Conservation (phyloP, 2,329 filamentous ascomycete genomes). For the Colletotrichum eremochloae region DNA sequence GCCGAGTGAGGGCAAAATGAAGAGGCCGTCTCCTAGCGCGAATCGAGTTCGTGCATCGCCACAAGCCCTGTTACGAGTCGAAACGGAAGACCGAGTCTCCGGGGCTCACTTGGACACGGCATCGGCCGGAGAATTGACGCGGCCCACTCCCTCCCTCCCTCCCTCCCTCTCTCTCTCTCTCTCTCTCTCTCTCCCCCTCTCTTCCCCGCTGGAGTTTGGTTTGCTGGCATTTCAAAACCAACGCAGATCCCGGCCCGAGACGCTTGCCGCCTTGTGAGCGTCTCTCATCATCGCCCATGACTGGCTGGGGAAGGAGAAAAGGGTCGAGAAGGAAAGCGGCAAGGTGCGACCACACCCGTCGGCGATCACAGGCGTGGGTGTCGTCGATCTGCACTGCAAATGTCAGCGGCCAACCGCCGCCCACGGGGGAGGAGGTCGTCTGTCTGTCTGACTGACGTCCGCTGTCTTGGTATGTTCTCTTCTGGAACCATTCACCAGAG, state of each 20-base stretch:
- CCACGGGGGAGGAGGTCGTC: no score
- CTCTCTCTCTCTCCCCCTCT: not conserved
- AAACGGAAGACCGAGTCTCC: not conserved
- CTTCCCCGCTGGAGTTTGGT: not conserved
- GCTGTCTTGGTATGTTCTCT: not conserved
- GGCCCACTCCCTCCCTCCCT: not conserved
- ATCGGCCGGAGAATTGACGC: not conserved
- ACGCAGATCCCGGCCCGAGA: not conserved
- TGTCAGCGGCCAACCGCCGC: not conserved
- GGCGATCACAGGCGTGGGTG: not conserved
- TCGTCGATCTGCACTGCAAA: not conserved
- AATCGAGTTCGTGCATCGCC: conserved; percentile 11
- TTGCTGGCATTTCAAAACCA: not conserved
- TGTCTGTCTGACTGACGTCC: no score
- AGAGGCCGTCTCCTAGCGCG: not conserved
- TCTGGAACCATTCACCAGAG: not conserved
- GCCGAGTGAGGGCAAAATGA: not conserved
- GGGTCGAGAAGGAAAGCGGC: not conserved
- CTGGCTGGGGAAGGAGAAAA: not conserved
- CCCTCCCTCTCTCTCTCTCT: no score
- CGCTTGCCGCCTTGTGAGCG: not conserved
- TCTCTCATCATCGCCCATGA: not conserved
- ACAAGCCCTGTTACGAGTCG: not conserved
- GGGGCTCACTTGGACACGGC: conserved; percentile 4
- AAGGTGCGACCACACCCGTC: not conserved